Percentiles rank a stretch among this genome's conserved stretches.
Evolutionary conservation across 352 stramenopile genomes (phyloP).

Genomic region (Thalassiosira sp.): DNA sequence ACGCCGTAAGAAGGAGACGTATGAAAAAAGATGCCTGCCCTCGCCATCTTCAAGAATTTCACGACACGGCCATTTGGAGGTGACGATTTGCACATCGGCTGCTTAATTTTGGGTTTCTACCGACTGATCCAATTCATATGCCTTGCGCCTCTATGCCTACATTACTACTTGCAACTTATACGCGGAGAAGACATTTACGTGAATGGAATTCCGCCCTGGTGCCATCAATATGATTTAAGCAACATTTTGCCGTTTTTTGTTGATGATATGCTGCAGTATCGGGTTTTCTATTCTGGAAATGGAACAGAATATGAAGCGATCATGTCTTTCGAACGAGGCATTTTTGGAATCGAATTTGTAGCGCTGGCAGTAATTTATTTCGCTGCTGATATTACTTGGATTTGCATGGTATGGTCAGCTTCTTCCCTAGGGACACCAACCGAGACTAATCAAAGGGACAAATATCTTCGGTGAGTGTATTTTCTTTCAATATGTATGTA

Average conservation of each 20-base stretch:
- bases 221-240: background rate
- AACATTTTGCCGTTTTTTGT: background rate
- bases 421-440: conserved; percentile 20
- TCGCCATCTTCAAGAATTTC: background rate
- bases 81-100: conserved; percentile 2
- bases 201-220: conserved; percentile 2
- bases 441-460: conserved; percentile 6
- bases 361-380: conserved; percentile 15
- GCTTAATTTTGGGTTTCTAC: conserved; percentile 16
- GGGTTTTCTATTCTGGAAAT: background rate
- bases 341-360: background rate
- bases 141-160: background rate
- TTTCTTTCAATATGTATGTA: no score
- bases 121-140: conserved; percentile 18
- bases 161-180: background rate
- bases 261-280: background rate
- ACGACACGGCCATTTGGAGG: conserved; percentile 6
- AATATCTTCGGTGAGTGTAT: conserved; percentile 8
- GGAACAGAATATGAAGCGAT: background rate
- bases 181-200: conserved; percentile 6
- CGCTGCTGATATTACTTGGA: conserved; percentile 7
- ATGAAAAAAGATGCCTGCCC: background rate
- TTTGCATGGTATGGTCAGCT: conserved; percentile 6
- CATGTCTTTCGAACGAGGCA: background rate
- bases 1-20: no score